Conservation (phyloP, 1,284 basidiomycete species). For the Puccinia horiana region DNA sequence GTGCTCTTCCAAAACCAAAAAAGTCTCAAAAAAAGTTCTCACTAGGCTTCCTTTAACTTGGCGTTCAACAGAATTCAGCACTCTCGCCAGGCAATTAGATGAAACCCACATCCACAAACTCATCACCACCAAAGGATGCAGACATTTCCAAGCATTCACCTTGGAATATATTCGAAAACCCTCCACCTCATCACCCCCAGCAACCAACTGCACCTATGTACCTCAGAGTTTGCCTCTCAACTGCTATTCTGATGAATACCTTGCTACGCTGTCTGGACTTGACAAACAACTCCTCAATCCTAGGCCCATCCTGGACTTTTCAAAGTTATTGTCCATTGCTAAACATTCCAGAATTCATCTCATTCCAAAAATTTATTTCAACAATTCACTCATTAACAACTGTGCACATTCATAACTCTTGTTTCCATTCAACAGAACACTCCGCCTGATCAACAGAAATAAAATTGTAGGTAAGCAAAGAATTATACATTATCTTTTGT, state of each 20-base stretch:
- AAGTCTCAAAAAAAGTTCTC: not conserved
- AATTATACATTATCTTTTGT: not conserved
- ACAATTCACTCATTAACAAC: not conserved
- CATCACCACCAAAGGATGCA: not conserved
- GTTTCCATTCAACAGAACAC: constrained; percentile 1
- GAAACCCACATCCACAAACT: not conserved
- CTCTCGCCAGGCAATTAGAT: not conserved
- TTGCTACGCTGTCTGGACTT: not conserved
- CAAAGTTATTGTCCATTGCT: not conserved
- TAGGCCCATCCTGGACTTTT: not conserved
- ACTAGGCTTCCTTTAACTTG: not conserved
- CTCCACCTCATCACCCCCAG: not conserved
- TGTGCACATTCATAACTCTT: constrained; percentile 24
- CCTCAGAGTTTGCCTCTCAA: not conserved
- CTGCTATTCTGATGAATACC: not conserved
- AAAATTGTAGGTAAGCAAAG: not conserved
- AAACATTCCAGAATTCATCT: too few relatives aligned
- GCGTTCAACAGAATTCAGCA: not conserved
- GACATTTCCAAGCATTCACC: not conserved
- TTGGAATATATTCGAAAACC: not conserved
- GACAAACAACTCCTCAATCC: not conserved
- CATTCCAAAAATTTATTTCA: not conserved
- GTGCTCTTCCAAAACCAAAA: not conserved
- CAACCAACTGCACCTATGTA: not conserved
- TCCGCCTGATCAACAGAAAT: not conserved